Conservation (phyloP, 495 filamentous ascomycete species). For the Cairneyella variabilis region DNA sequence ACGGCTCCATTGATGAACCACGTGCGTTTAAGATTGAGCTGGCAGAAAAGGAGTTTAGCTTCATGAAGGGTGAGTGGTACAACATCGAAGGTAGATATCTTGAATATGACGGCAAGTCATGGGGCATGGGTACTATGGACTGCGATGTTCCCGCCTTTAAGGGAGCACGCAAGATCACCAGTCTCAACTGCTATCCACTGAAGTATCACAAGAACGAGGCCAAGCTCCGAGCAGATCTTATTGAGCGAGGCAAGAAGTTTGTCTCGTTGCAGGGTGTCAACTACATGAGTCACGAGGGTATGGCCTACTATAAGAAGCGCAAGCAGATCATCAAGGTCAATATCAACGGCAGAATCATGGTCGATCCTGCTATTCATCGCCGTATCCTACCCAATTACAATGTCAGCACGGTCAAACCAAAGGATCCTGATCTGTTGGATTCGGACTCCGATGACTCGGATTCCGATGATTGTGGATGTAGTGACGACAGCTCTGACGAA, state of each 20-base stretch:
- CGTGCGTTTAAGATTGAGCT: constrained; percentile 88
- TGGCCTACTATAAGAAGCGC: constrained; percentile 84
- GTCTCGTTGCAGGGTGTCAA: constrained; percentile 76
- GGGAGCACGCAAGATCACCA: constrained; percentile 78
- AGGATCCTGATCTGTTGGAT: constrained; percentile 66
- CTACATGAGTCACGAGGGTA: constrained; percentile 78
- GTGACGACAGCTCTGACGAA: constrained; percentile 22
- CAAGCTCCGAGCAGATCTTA: constrained; percentile 57
- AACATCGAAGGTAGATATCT: constrained; percentile 72
- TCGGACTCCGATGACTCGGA: constrained; percentile 55
- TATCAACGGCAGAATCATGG: constrained; percentile 88
- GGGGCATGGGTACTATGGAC: constrained; percentile 53
- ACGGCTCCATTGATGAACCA: constrained; percentile 75
- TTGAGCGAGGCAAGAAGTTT: constrained; percentile 86
- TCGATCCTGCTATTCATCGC: constrained; percentile 82
- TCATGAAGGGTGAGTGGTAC: constrained; percentile 79
- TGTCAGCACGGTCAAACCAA: constrained; percentile 73
- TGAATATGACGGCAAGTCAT: constrained; percentile 76
- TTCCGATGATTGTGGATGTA: constrained; percentile 42
- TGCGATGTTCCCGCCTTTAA: constrained; percentile 76
- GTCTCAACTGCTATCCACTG: constrained; percentile 73
- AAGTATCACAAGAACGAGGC: constrained; percentile 76
- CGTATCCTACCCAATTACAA: constrained; percentile 87
- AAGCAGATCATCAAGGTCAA: constrained; percentile 76
- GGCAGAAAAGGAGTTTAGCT: constrained; percentile 64